A percentile compares a stretch with the other conserved stretches of the same genome.
Evolutionary conservation across 1,284 basidiomycete species (phyloP).

Genomic region (Ceratobasidium sp.): DNA sequence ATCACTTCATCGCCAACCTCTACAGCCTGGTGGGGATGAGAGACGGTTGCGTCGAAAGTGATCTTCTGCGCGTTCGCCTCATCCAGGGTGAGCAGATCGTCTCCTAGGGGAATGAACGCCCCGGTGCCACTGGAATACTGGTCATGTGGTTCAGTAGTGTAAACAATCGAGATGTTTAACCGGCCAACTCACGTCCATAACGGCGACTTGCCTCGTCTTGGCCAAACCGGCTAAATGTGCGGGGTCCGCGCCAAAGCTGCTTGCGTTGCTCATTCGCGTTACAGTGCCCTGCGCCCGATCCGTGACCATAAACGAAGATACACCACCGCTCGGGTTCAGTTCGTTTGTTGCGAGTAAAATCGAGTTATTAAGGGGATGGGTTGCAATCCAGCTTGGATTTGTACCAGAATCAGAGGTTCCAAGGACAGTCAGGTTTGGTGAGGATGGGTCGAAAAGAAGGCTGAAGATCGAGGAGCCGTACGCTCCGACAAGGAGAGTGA

Average conservation of each 20-base stretch:
- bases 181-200: constrained; percentile 24
- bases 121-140: constrained; percentile 34
- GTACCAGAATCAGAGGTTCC: constrained; percentile 61
- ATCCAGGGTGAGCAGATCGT: constrained; percentile 8
- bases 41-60: constrained; percentile 15
- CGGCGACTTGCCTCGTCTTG: constrained; percentile 16
- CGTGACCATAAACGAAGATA: constrained; percentile 44
- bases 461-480: constrained; percentile 67
- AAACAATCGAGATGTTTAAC: not conserved
- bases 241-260: constrained; percentile 29
- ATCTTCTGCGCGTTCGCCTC: constrained; percentile 9
- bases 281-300: constrained; percentile 15
- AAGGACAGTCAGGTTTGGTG: constrained; percentile 54
- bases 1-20: constrained; percentile 27
- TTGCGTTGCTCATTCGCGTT: not conserved
- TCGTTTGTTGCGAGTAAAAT: constrained; percentile 64
- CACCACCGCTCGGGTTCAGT: constrained; percentile 49
- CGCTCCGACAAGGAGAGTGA: constrained; percentile 66
- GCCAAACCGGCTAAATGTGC: constrained; percentile 7
- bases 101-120: constrained; percentile 24
- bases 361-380: constrained; percentile 61
- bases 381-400: constrained; percentile 73
- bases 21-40: constrained; percentile 36
- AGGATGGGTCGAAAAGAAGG: constrained; percentile 51
- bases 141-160: not conserved